These are phyloP conservation scores for Fusarium sororula DNA, from an alignment of 2,329 filamentous ascomycete genomes.

Conservation along the genomic window DNA sequence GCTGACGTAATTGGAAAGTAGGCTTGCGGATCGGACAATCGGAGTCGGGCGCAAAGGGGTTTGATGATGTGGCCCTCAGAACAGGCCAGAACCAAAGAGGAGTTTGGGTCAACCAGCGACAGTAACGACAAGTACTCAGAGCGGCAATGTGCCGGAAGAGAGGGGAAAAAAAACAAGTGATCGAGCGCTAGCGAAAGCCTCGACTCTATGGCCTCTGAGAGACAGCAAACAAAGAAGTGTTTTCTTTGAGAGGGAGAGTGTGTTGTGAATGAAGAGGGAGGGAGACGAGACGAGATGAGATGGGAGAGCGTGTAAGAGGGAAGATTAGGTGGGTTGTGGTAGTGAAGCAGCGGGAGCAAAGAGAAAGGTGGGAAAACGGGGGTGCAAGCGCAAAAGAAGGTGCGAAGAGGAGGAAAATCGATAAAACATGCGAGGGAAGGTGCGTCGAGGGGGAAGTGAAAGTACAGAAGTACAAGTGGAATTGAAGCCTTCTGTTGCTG, in stretches of 20 bases:
- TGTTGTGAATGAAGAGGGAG: slow-evolving; percentile 35
- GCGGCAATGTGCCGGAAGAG: slow-evolving; percentile 29
- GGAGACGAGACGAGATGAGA: slow-evolving; percentile 37
- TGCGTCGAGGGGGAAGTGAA: slow-evolving; percentile 30
- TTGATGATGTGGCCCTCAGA: slow-evolving; percentile 48
- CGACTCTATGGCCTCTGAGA: slow-evolving; percentile 44
- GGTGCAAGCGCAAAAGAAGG: slow-evolving; percentile 40
- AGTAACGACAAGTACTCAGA: slow-evolving; percentile 36
- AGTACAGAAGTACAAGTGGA: slow-evolving; percentile 34
- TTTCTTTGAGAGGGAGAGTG: slow-evolving; percentile 38
- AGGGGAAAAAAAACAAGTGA: slow-evolving; percentile 36
- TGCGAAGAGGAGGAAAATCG: slow-evolving; percentile 38
- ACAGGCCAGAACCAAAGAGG: slow-evolving; percentile 39
- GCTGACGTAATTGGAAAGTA: slow-evolving; percentile 48
- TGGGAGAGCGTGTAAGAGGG: slow-evolving; percentile 42
- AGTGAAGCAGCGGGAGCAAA: slow-evolving; percentile 43
- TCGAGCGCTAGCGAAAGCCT: slow-evolving; percentile 62
- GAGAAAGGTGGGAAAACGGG: slow-evolving; percentile 23
- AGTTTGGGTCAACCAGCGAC: slow-evolving; percentile 37
- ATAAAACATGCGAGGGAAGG: slow-evolving; percentile 23
- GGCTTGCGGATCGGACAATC: slow-evolving; percentile 38
- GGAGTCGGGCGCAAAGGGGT: slow-evolving; percentile 43
- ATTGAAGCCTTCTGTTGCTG: slow-evolving; percentile 40
- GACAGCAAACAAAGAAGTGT: slow-evolving; percentile 30
- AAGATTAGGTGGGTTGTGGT: slow-evolving; percentile 38